Percentiles rank a stretch among this genome's conserved stretches.
These are phyloP conservation scores for Orbilia quercus DNA, from an alignment of 2,329 filamentous ascomycete genomes.

Conservation along the genomic window DNA sequence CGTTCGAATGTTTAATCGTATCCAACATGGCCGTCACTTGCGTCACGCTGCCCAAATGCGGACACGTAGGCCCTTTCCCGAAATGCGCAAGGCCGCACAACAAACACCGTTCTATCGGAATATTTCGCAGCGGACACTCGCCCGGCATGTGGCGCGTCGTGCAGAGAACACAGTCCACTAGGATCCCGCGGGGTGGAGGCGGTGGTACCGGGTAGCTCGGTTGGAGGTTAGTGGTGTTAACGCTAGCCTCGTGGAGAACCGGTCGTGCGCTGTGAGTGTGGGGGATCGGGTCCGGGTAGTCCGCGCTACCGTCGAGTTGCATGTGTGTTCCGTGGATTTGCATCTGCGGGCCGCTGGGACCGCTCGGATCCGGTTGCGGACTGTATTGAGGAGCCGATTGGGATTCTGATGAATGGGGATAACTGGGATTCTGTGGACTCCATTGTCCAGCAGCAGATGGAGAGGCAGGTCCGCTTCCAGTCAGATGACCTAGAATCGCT, in stretches of 20 bases:
- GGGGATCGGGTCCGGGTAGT: slow-evolving; percentile 13
- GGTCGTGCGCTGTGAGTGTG: slow-evolving; percentile 14
- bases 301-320: slow-evolving; percentile 2
- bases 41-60: slow-evolving; percentile 72
- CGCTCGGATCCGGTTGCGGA: no score
- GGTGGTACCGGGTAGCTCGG: slow-evolving; percentile 3
- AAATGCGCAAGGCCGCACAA: slow-evolving; percentile 74
- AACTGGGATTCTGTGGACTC: background rate
- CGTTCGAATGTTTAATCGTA: slow-evolving; percentile 70
- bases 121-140: slow-evolving; percentile 71
- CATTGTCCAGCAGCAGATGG: background rate
- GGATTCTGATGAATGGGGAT: no score
- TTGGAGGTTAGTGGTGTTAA: slow-evolving; percentile 12
- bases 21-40: slow-evolving; percentile 74
- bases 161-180: slow-evolving; percentile 68
- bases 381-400: no score
- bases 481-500: background rate
- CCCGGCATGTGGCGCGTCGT: slow-evolving; percentile 68
- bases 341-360: slow-evolving; percentile 3
- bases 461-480: background rate
- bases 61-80: slow-evolving; percentile 70
- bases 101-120: slow-evolving; percentile 72
- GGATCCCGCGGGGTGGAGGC: slow-evolving; percentile 30
- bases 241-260: slow-evolving; percentile 25
- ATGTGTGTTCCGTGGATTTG: slow-evolving; percentile 13